Evolutionary conservation across 2,329 filamentous ascomycete genomes (phyloP).

Genomic region (Diaporthe sp.): DNA sequence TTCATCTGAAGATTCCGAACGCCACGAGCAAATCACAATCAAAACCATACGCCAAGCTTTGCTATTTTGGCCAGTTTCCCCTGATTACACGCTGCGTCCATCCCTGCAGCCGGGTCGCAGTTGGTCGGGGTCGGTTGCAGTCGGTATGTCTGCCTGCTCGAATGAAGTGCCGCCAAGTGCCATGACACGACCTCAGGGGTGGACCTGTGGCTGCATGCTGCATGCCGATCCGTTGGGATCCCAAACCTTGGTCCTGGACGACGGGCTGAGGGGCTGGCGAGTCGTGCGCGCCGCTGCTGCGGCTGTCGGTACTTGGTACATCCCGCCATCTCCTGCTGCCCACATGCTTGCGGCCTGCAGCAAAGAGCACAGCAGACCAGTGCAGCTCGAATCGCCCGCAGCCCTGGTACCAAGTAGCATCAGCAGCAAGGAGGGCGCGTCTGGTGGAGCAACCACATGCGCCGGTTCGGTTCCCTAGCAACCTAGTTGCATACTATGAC

Average conservation of each 20-base stretch:
- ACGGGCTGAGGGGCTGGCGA: neutral
- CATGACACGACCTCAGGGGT: conserved; percentile 28
- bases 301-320: conserved; percentile 10
- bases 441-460: conserved; percentile 18
- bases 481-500: conserved; percentile 19
- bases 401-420: no score
- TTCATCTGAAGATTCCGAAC: neutral
- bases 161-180: conserved; percentile 31
- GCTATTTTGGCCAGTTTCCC: conserved; percentile 21
- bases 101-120: neutral
- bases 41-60: conserved; percentile 24
- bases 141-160: neutral
- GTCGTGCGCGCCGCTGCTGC: neutral
- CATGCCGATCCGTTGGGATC: conserved; percentile 27
- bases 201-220: conserved; percentile 8
- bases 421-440: conserved; percentile 16
- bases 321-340: neutral
- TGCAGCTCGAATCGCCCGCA: neutral
- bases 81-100: conserved; percentile 18
- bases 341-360: conserved; percentile 6
- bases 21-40: conserved; percentile 26
- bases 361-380: neutral
- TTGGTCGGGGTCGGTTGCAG: neutral
- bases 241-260: conserved; percentile 7
- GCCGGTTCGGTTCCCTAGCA: neutral